Percentiles rank a stretch among this genome's conserved stretches.
Evolutionary conservation across 2,329 filamentous ascomycete genomes (phyloP).

Genomic region (Elsinoe perseae): DNA sequence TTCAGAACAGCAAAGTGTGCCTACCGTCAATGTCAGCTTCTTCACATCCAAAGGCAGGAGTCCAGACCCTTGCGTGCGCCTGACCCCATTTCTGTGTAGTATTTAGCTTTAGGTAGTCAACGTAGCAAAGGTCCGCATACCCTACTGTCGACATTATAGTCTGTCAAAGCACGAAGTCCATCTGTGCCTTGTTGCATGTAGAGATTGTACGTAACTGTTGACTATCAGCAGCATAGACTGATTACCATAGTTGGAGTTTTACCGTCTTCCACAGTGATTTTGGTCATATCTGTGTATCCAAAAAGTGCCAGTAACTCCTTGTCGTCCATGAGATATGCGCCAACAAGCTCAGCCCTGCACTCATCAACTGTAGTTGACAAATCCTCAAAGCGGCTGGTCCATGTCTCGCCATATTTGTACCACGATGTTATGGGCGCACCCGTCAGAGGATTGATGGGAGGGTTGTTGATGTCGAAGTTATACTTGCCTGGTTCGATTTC

Average conservation of each 20-base stretch:
- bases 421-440: conserved; percentile 70
- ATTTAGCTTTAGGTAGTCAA: neutral
- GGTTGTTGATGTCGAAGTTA: conserved; percentile 81
- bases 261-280: conserved; percentile 69
- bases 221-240: neutral
- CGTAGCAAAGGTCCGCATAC: neutral
- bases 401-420: conserved; percentile 94
- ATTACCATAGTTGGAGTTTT: conserved; percentile 38
- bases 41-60: neutral
- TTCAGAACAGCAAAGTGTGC: neutral
- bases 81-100: conserved; percentile 3
- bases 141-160: neutral
- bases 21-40: neutral
- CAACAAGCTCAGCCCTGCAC: conserved; percentile 87
- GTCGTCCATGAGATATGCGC: conserved; percentile 83
- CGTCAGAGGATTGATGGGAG: conserved; percentile 72
- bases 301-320: conserved; percentile 86
- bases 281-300: conserved; percentile 40
- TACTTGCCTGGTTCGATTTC: conserved; percentile 73
- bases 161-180: neutral
- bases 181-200: conserved; percentile 5
- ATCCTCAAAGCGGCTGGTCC: conserved; percentile 84
- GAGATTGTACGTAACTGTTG: neutral
- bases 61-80: neutral
- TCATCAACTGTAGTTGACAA: conserved; percentile 87